Evolutionary conservation across 2,329 filamentous ascomycete species (phyloP).

Genomic region (Fusarium avenaceum): DNA sequence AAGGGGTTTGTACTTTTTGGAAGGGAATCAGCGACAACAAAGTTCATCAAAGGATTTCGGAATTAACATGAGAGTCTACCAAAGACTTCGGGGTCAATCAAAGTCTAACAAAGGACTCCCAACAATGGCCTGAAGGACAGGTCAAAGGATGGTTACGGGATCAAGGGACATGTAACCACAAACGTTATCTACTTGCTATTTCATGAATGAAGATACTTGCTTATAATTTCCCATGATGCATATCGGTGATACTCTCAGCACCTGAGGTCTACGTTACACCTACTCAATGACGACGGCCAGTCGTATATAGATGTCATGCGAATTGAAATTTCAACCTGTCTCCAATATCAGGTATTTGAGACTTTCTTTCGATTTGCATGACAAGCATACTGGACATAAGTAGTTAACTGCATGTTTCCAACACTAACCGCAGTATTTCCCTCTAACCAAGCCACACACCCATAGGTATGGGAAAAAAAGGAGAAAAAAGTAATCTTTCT

Average conservation of each 20-base stretch:
- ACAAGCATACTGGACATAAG: background rate
- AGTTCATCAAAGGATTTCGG: too few relatives aligned
- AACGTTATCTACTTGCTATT: slow-evolving; percentile 1
- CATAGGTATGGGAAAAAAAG: background rate
- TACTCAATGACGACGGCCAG: background rate
- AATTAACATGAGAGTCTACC: background rate
- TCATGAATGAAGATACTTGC: slow-evolving; percentile 2
- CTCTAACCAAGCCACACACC: background rate
- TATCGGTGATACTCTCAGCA: background rate
- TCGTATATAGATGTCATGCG: background rate
- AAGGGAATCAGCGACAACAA: background rate
- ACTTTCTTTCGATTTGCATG: background rate
- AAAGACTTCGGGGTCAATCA: background rate
- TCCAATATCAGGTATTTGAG: background rate
- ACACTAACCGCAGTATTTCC: background rate
- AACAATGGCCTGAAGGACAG: background rate
- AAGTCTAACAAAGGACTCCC: background rate
- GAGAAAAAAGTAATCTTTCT: slow-evolving; percentile 1
- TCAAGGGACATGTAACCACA: background rate
- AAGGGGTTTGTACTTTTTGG: background rate
- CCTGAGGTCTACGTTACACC: background rate
- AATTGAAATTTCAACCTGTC: background rate
- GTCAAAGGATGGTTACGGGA: background rate
- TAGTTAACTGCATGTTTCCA: background rate
- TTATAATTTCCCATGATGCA: background rate